A percentile compares a stretch with the other conserved stretches of the same genome.
Evolutionary conservation across 2,329 filamentous ascomycete genomes (phyloP).

Genomic region (Paraphoma sp.): DNA sequence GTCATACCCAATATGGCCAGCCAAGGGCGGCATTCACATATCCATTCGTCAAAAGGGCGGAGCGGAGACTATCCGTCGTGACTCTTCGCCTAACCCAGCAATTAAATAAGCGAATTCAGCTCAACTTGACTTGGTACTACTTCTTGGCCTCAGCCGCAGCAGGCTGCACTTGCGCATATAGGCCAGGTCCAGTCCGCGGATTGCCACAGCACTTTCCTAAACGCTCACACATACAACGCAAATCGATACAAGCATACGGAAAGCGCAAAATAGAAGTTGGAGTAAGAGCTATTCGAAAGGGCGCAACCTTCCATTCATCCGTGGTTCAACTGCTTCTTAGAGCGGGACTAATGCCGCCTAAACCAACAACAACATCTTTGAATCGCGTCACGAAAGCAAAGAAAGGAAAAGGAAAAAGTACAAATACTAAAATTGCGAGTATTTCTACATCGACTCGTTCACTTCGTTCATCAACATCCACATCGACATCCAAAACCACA

Average conservation of each 20-base stretch:
- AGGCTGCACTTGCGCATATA: background rate
- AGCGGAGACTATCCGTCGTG: background rate
- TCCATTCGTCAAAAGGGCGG: conserved; percentile 1
- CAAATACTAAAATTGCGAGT: background rate
- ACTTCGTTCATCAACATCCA: background rate
- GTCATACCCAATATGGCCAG: background rate
- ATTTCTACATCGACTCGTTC: background rate
- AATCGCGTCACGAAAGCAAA: conserved; percentile 1
- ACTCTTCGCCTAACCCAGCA: background rate
- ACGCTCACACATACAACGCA: background rate
- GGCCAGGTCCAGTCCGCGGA: background rate
- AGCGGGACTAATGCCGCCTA: background rate
- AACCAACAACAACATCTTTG: background rate
- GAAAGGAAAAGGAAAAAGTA: background rate
- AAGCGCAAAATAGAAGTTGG: background rate
- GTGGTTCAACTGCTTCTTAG: background rate
- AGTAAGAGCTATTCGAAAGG: conserved; percentile 1
- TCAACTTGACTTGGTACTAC: background rate
- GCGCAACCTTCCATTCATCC: background rate
- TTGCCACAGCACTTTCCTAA: background rate
- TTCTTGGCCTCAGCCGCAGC: background rate
- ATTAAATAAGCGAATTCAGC: no score
- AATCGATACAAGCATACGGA: background rate
- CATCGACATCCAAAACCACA: background rate
- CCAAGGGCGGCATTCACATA: background rate